Base-by-base conservation (phyloP, 371 early-diverging fungal genomes). In the Rhizopus delemar region DNA sequence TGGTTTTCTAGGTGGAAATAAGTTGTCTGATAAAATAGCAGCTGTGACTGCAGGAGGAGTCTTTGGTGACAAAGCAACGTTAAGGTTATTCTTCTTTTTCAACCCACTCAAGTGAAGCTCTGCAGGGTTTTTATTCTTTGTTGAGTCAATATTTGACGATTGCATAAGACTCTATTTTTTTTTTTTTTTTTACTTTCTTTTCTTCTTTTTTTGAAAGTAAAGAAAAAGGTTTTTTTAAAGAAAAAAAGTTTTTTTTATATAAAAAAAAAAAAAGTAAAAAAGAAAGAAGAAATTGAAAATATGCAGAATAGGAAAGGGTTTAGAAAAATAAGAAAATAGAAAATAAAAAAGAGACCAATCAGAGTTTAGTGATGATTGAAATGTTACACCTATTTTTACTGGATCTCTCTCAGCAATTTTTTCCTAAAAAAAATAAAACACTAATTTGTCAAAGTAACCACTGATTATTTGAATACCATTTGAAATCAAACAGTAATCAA, bases 11-110 rank as follows among this genome's bases (percentile, higher is more conserved):
- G 63, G 70, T 8, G 69, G 67, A 46, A 69, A 66, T 12, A 66
- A 48, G 8, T 53, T 62, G 50, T 74, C 74, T 31, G 69, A 62
- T 41, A 70, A 49, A 41, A 71, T 52, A 22, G 64, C 62, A 49
- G 73, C 69, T 39, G 72, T 67, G 7, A 67, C 58, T 45, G 70
- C 52, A 35, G 75, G 68, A 38, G 66, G 66, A 31, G 66, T 61
- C 32, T 60, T 57, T 6, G 66, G 66, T 38, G 66, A 66, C 38
- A 61, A 55, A 35, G 57, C 22, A 16, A 56, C 60, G 32, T 48
- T 39, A 9, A 56, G 7, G 9, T 45, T 13, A 28, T 43, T 33
- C 36, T 53, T 57, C 12, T 56, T 61, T 32, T 53, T 63, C 15
- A 57, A 41, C 13, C 51, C 53, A 33, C 46, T 48, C 13, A 61